A percentile compares a stretch with the other conserved stretches of the same genome.
Conservation (phyloP, 371 early-diverging fungal genomes). For the Haplosporangium sp. region DNA sequence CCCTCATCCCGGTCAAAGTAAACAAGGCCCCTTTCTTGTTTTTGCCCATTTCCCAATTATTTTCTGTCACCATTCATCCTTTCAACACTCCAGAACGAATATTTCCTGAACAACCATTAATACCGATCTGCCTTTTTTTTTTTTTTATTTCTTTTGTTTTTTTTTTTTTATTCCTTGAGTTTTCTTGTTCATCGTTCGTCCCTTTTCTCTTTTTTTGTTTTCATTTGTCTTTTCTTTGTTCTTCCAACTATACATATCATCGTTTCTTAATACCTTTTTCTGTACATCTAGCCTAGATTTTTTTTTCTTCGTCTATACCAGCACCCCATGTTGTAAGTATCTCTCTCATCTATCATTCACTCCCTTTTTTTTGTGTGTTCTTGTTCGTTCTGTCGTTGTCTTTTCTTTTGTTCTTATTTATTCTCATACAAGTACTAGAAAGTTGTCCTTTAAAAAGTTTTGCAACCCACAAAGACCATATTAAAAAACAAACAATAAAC, state of each 20-base stretch:
- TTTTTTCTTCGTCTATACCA: constrained; percentile 11
- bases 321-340: constrained; percentile 13
- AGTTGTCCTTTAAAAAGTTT: not conserved
- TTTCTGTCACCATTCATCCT: not conserved
- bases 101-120: constrained; percentile 32
- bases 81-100: not conserved
- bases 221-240: constrained; percentile 8
- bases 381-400: constrained; percentile 3
- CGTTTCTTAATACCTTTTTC: constrained; percentile 14
- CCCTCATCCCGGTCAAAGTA: constrained; percentile 37
- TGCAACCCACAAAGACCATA: not conserved
- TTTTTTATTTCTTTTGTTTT: constrained; percentile 6
- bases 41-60: constrained; percentile 2
- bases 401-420: not conserved
- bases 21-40: constrained; percentile 17
- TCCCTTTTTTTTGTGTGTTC: not conserved
- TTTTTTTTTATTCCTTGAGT: constrained; percentile 12
- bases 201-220: too few species aligned
- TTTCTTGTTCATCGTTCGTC: constrained; percentile 2
- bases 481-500: not conserved
- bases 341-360: not conserved
- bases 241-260: not conserved
- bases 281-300: constrained; percentile 33
- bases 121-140: constrained; percentile 27
- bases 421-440: constrained; percentile 4